phyloP scores from a whole-genome alignment of 345 rosid species.

The Arabis hirsuta region DNA sequence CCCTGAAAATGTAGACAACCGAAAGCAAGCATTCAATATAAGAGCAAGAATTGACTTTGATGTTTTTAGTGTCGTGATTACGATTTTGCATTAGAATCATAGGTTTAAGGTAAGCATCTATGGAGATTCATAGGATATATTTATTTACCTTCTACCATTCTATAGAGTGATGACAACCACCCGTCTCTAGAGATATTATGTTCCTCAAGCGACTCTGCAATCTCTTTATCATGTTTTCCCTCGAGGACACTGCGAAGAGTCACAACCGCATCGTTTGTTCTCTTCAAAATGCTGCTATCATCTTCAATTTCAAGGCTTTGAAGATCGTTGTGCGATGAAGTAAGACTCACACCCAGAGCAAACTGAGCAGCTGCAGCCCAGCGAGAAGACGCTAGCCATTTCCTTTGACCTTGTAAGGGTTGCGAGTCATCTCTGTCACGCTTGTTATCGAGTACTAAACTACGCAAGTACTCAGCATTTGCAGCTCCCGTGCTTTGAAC shows the following conservation, averaged over 20 bases:
- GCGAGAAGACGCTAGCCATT: conserved; percentile 72
- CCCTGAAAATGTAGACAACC: conserved; percentile 55
- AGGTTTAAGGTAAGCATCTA: conserved; percentile 5
- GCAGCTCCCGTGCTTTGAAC: conserved; percentile 97
- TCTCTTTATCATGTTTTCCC: conserved; percentile 74
- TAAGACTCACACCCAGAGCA: conserved; percentile 75
- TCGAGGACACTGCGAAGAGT: conserved; percentile 76
- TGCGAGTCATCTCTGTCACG: conserved; percentile 34
- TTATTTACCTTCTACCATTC: conserved; percentile 79
- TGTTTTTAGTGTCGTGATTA: neutral
- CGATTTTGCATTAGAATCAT: conserved; percentile 12
- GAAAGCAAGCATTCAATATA: conserved; percentile 9
- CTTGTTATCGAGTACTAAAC: conserved; percentile 64
- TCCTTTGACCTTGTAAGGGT: conserved; percentile 34
- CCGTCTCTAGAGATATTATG: conserved; percentile 62
- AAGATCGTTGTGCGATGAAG: conserved; percentile 71
- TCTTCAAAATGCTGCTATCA: conserved; percentile 62
- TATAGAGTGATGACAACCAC: conserved; percentile 91
- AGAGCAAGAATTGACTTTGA: conserved; percentile 15
- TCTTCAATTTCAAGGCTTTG: conserved; percentile 58
- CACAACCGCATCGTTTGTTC: conserved; percentile 77
- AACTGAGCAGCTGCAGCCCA: conserved; percentile 85
- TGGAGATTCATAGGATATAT: conserved; percentile 5
- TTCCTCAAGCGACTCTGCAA: conserved; percentile 57
- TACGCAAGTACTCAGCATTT: conserved; percentile 91